Percentiles rank a stretch among this genome's conserved stretches.
These are phyloP conservation scores for Aspergillus sp. DNA, from an alignment of 2,329 filamentous ascomycete genomes.

Conservation along the genomic window DNA sequence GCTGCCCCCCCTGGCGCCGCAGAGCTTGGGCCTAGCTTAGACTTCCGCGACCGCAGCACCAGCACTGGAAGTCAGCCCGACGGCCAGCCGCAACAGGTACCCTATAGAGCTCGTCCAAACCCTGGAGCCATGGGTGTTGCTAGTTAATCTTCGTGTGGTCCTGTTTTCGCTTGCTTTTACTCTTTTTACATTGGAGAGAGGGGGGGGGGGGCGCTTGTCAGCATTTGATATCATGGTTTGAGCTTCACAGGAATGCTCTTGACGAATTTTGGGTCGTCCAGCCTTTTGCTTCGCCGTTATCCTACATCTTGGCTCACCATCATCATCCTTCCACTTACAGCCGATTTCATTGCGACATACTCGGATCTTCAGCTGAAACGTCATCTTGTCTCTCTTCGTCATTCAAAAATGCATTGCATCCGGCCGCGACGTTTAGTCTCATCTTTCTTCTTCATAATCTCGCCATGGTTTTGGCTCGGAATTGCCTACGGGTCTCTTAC, in stretches of 20 bases:
- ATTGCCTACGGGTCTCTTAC: neutral
- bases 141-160: slow-evolving; percentile 25
- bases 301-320: slow-evolving; percentile 37
- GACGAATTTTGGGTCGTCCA: slow-evolving; percentile 31
- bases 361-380: slow-evolving; percentile 11
- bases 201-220: neutral
- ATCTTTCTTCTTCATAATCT: slow-evolving; percentile 22
- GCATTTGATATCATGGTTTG: slow-evolving; percentile 15
- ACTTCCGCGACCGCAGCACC: slow-evolving; percentile 41
- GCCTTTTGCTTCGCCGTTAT: slow-evolving; percentile 32
- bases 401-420: slow-evolving; percentile 32
- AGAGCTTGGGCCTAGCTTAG: slow-evolving; percentile 33
- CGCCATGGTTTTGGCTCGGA: neutral
- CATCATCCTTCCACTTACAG: slow-evolving; percentile 24
- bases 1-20: slow-evolving; percentile 28
- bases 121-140: slow-evolving; percentile 47
- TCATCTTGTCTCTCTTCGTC: slow-evolving; percentile 14
- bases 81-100: slow-evolving; percentile 37
- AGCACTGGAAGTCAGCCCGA: slow-evolving; percentile 43
- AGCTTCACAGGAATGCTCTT: slow-evolving; percentile 20
- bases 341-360: slow-evolving; percentile 28
- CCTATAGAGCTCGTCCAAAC: slow-evolving; percentile 43
- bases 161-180: slow-evolving; percentile 1
- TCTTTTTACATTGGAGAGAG: slow-evolving; percentile 8
- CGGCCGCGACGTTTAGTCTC: slow-evolving; percentile 26